phyloP scores from a whole-genome alignment of 2,329 filamentous ascomycete species.

The Ophiostoma himal-ulmi region DNA sequence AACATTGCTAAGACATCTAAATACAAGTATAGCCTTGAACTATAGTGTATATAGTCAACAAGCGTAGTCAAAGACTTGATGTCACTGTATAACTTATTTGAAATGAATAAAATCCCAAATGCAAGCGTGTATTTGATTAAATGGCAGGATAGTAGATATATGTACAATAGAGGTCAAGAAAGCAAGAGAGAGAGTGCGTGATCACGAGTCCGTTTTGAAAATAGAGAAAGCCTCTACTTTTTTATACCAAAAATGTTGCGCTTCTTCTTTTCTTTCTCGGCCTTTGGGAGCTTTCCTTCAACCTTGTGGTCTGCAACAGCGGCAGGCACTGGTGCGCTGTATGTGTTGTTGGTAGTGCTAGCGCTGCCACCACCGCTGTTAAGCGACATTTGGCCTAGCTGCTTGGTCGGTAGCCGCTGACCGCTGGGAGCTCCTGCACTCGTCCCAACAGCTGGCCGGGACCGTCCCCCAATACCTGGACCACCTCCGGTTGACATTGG shows the following conservation, averaged over 20 bases:
- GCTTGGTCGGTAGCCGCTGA: constrained; percentile 45
- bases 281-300: constrained; percentile 43
- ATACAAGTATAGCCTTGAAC: too few species aligned
- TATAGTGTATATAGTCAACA: too few species aligned
- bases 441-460: constrained; percentile 22
- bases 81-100: too few species aligned
- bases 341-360: constrained; percentile 25
- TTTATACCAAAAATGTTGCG: constrained; percentile 34
- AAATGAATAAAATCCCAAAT: background rate
- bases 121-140: background rate
- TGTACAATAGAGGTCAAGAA: background rate
- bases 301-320: background rate
- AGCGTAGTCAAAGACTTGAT: too few species aligned
- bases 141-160: background rate
- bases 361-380: constrained; percentile 25
- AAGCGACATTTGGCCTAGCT: constrained; percentile 52
- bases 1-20: too few species aligned
- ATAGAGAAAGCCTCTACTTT: constrained; percentile 27
- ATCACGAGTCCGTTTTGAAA: background rate
- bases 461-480: background rate
- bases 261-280: constrained; percentile 40
- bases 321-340: constrained; percentile 25
- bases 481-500: constrained; percentile 19
- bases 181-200: background rate
- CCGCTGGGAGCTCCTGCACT: constrained; percentile 35